Evolutionary conservation across 2,329 filamentous ascomycete species (phyloP).

Genomic region (Madurella fahalii): DNA sequence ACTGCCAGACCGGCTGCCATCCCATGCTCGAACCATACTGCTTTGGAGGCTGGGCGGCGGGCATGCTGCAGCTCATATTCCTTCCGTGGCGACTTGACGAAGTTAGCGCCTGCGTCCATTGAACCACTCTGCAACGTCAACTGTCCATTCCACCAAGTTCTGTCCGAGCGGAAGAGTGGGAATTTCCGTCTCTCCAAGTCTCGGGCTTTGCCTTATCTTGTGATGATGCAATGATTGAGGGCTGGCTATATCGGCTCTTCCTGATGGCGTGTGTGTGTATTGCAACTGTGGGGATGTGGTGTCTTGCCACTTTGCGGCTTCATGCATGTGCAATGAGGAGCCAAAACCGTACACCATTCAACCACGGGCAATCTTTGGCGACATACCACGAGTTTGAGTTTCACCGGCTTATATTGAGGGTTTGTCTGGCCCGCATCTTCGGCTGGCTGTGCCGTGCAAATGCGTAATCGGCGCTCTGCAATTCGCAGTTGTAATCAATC

Average conservation of each 20-base stretch:
- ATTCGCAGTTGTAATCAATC: no score
- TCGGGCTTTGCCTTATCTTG: background rate
- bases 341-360: background rate
- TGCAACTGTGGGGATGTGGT: background rate
- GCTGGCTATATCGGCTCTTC: background rate
- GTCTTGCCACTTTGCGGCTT: conserved; percentile 7
- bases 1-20: background rate
- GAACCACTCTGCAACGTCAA: no score
- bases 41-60: background rate
- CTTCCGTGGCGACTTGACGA: background rate
- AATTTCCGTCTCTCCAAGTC: background rate
- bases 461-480: background rate
- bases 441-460: background rate
- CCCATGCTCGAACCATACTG: background rate
- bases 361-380: background rate
- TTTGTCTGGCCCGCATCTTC: background rate
- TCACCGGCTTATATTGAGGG: background rate
- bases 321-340: conserved; percentile 5
- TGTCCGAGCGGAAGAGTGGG: conserved; percentile 1
- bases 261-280: conserved; percentile 2
- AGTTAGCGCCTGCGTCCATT: background rate
- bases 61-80: conserved; percentile 1
- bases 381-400: background rate
- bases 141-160: no score
- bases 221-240: background rate